Conservation (phyloP, 2,329 filamentous ascomycete species). For the Neofusicoccum cordaticola region DNA sequence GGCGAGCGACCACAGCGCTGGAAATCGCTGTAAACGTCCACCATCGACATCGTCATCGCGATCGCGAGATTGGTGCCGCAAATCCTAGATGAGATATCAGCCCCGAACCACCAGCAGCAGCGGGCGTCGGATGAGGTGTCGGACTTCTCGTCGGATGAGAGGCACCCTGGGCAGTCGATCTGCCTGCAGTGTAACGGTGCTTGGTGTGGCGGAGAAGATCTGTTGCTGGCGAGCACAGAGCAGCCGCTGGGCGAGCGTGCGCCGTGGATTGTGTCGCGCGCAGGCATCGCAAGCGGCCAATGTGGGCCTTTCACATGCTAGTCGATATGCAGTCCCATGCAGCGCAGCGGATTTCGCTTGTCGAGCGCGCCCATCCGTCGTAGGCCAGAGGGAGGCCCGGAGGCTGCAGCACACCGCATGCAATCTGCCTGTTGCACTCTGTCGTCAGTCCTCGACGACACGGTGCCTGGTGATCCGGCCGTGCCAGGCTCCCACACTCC, state of each 20-base stretch:
- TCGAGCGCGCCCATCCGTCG: background rate
- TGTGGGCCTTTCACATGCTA: slow-evolving; percentile 14
- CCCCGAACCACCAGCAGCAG: background rate
- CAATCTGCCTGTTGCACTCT: slow-evolving; percentile 9
- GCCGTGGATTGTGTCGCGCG: background rate
- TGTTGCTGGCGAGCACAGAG: background rate
- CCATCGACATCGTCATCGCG: slow-evolving; percentile 2
- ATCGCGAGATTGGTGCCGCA: background rate
- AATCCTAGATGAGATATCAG: background rate
- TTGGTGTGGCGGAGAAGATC: slow-evolving; percentile 4
- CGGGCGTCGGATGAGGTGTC: background rate
- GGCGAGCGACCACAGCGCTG: slow-evolving; percentile 6
- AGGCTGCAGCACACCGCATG: background rate
- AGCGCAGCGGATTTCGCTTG: slow-evolving; percentile 10
- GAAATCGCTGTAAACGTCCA: slow-evolving; percentile 6
- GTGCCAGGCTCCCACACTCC: background rate
- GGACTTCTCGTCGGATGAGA: background rate
- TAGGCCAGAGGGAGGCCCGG: background rate
- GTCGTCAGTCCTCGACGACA: background rate
- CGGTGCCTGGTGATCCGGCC: slow-evolving; percentile 9
- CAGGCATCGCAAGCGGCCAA: slow-evolving; percentile 1
- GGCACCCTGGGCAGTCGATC: background rate
- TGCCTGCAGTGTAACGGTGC: slow-evolving; percentile 10
- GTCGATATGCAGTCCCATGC: background rate
- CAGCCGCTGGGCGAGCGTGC: background rate